These are phyloP conservation scores for Cercophora sp. DNA, from an alignment of 495 filamentous ascomycete genomes.

Conservation along the genomic window DNA sequence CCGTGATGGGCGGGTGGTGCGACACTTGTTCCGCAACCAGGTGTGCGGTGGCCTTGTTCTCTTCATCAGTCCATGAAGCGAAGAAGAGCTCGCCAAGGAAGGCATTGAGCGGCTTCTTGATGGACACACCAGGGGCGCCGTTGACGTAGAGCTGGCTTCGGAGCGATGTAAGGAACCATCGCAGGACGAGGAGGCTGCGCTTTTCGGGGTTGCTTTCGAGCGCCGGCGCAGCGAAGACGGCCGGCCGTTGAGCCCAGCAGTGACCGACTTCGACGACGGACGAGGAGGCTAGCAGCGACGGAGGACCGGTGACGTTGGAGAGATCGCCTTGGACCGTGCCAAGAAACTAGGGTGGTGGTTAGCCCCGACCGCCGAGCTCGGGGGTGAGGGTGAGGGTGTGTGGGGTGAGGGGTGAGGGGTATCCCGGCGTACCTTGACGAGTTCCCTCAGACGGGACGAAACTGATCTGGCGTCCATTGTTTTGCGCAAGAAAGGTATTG, in stretches of 20 bases:
- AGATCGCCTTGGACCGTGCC: slow-evolving; percentile 83
- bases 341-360: slow-evolving; percentile 54
- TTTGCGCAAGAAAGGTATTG: neutral
- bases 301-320: slow-evolving; percentile 78
- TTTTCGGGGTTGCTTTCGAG: slow-evolving; percentile 64
- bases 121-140: slow-evolving; percentile 20
- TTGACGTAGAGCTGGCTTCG: slow-evolving; percentile 65
- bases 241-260: slow-evolving; percentile 83
- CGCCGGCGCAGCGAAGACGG: slow-evolving; percentile 74
- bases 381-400: neutral
- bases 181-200: slow-evolving; percentile 71
- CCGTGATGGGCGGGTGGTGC: slow-evolving; percentile 85
- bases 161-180: slow-evolving; percentile 79
- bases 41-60: no score
- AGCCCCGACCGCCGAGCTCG: neutral
- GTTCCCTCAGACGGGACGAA: slow-evolving; percentile 15
- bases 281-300: slow-evolving; percentile 75
- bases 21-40: slow-evolving; percentile 50
- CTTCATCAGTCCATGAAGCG: slow-evolving; percentile 70
- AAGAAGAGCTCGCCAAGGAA: slow-evolving; percentile 42
- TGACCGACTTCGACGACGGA: slow-evolving; percentile 81
- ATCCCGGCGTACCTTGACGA: slow-evolving; percentile 15
- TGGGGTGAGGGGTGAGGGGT: neutral
- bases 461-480: slow-evolving; percentile 18
- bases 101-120: slow-evolving; percentile 40